Evolutionary conservation across 208 protist species (phyloP).

Genomic region (Porcisia hertigi): DNA sequence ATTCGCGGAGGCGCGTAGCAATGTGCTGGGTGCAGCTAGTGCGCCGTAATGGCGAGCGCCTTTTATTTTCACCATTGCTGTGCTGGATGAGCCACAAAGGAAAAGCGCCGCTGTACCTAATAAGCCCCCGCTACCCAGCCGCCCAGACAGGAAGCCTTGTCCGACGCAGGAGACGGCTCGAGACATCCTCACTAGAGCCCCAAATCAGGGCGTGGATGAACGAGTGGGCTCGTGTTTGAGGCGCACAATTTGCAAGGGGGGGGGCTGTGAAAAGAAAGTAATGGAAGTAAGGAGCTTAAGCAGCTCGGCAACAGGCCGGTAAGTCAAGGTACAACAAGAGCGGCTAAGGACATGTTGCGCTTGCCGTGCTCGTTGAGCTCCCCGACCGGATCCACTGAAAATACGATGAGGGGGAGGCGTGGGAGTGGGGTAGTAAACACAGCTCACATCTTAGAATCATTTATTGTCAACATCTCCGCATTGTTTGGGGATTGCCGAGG

Average conservation of each 20-base stretch:
- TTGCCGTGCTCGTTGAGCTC: not conserved
- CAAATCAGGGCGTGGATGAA: not conserved
- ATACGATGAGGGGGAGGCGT: not conserved
- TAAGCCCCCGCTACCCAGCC: not conserved
- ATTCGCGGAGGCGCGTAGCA: not conserved
- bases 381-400: not conserved
- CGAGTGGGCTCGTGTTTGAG: not conserved
- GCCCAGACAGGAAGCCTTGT: not conserved
- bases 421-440: no score
- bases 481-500: no score
- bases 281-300: not conserved
- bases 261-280: not conserved
- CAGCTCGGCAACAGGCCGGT: not conserved
- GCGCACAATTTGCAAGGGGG: not conserved
- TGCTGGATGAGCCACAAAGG: not conserved
- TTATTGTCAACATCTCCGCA: not conserved
- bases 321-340: not conserved
- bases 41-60: conserved; percentile 9
- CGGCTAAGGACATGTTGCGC: not conserved
- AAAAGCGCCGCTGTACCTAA: not conserved
- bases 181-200: not conserved
- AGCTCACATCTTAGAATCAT: no score
- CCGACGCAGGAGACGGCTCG: not conserved
- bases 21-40: not conserved
- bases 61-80: not conserved